phyloP scores from a whole-genome alignment of 345 rosid species.

The Gossypium arboreum region DNA sequence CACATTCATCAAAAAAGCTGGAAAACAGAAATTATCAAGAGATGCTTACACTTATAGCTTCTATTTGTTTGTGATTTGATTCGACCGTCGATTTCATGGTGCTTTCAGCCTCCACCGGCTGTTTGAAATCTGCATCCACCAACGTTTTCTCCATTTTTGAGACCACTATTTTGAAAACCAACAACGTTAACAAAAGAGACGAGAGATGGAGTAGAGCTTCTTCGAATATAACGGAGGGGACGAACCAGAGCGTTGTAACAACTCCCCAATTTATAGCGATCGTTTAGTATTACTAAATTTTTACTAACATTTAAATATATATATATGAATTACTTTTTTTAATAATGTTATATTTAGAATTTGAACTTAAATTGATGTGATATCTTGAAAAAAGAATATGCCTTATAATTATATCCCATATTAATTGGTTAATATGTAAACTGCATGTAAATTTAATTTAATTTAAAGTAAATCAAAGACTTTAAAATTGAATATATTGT shows the following conservation, averaged over 20 bases:
- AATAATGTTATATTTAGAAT: too few species aligned
- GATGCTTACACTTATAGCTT: constrained; percentile 16
- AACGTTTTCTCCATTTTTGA: neutral
- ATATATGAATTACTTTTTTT: too few species aligned
- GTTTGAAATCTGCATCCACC: constrained; percentile 27
- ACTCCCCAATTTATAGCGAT: constrained; percentile 18
- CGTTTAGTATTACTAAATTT: too few species aligned
- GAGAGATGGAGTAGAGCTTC: neutral
- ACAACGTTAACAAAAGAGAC: neutral
- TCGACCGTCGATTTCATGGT: constrained; percentile 18
- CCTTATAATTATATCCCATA: too few species aligned
- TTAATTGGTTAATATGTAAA: too few species aligned
- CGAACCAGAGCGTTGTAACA: constrained; percentile 4
- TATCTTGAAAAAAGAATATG: too few species aligned
- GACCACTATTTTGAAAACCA: neutral
- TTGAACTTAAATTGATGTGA: too few species aligned
- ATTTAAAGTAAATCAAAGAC: too few species aligned
- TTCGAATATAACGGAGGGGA: constrained; percentile 11
- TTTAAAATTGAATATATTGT: too few species aligned
- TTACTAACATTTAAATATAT: too few species aligned
- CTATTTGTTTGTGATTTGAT: constrained; percentile 20
- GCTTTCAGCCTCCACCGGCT: neutral
- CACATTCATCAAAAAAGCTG: neutral
- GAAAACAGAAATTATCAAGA: neutral
- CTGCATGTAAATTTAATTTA: too few species aligned